Percentiles rank a stretch among this genome's conserved stretches.
Evolutionary conservation across 1,284 basidiomycete species (phyloP).

Genomic region (Leccinum griseonigrum): DNA sequence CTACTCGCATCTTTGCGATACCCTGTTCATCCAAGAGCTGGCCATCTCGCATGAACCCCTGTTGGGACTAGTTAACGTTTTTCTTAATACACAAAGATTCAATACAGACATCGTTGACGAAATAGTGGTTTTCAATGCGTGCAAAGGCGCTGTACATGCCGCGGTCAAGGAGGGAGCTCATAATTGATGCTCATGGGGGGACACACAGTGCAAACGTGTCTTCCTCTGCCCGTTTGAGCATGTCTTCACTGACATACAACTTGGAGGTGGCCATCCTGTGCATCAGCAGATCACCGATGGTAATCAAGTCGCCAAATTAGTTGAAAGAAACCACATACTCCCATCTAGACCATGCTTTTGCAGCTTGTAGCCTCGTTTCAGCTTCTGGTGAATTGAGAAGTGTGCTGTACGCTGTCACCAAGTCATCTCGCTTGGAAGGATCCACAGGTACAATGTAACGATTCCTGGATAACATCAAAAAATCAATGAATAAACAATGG

Average conservation of each 20-base stretch:
- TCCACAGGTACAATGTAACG: constrained; percentile 82
- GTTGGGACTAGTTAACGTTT: constrained; percentile 6
- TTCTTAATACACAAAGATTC: not conserved
- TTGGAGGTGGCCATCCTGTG: constrained; percentile 78
- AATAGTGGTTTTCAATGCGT: constrained; percentile 91
- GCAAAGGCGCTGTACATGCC: constrained; percentile 71
- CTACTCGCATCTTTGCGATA: constrained; percentile 84
- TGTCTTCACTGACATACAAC: constrained; percentile 65
- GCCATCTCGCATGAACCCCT: constrained; percentile 90
- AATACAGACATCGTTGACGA: constrained; percentile 65
- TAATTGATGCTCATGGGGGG: not conserved
- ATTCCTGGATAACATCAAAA: constrained; percentile 52
- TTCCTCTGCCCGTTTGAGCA: constrained; percentile 69
- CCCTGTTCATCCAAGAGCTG: constrained; percentile 81
- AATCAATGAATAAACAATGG: not conserved
- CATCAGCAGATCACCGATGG: constrained; percentile 6
- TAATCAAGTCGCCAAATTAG: not conserved
- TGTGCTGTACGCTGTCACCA: constrained; percentile 82
- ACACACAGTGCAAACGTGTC: constrained; percentile 76
- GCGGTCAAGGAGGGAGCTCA: constrained; percentile 8
- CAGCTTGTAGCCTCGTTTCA: constrained; percentile 64
- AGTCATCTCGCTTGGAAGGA: constrained; percentile 72
- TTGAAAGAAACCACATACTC: constrained; percentile 53
- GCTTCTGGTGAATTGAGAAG: constrained; percentile 79
- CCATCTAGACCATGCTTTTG: constrained; percentile 88